Base-by-base conservation (phyloP, 768 basidiomycete genomes). In the Candolleomyces eurysporus region DNA sequence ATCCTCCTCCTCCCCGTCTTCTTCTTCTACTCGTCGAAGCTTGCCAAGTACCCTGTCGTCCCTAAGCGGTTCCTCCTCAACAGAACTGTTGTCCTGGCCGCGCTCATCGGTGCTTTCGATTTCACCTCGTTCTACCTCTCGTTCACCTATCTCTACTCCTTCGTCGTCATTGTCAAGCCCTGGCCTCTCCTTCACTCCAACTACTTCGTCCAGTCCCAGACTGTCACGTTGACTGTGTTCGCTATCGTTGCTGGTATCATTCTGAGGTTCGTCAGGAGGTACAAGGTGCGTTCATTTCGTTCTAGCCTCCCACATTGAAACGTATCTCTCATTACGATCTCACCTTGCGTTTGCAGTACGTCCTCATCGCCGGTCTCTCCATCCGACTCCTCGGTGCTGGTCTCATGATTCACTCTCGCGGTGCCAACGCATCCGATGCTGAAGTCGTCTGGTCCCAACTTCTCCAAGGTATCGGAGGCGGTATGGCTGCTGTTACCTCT, bases 401-500 rank as follows among this genome's bases (percentile, higher is more conserved):
- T 9, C 72, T 89, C 26, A 91, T 90, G 89, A 82, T 91, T 63
- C 82, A 83, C 66, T 86, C 89, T 5, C 82, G 86, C 17, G 88
- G 88, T 14, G 83, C 87, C 2, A 75, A 83, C 40, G 83, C 78
- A 0, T 82, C 78, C 36, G 77, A 80, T 39, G 78, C 77, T 1
- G 83, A 84, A 63, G 77, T 91, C 31, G 85, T 91, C 4, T 78
- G 82, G 73, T 84, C 82, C 21, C 90, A 92, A 65, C 71, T 91
- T 54, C 76, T 92, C 16, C 90, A 91, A 73, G 90, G 90, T 51
- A 74, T 87, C 9, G 90, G 90, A 17, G 90, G 90, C 14, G 90
- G 89, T 16, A 79, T 91, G 59, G 87, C 88, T 3, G 81, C 82
- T 8, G 75, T 85, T 46, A 69, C 83, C 5, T 71, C 79, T 1